phyloP scores from a whole-genome alignment of 495 filamentous ascomycete genomes.

The Astrothelium macrocarpum region DNA sequence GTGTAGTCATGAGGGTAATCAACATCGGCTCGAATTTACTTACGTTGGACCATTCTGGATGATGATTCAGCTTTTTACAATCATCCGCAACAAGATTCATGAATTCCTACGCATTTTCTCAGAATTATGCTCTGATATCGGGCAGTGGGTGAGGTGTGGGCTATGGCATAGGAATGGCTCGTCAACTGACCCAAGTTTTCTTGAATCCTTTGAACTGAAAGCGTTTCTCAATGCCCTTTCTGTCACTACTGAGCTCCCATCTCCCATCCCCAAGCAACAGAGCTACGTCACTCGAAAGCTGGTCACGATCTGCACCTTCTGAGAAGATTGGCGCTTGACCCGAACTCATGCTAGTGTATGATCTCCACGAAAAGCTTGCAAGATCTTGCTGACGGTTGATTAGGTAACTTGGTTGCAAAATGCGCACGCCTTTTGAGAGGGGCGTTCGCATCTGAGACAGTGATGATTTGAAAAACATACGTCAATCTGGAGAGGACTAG shows the following conservation, averaged over 20 bases:
- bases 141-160: not conserved
- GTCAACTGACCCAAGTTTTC: constrained; percentile 19
- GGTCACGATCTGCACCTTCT: not conserved
- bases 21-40: not conserved
- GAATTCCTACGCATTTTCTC: constrained; percentile 16
- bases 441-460: not conserved
- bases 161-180: not conserved
- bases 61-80: constrained; percentile 19
- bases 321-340: not conserved
- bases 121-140: not conserved
- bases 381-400: not conserved
- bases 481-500: not conserved
- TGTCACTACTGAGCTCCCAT: constrained; percentile 17
- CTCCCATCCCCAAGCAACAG: not conserved
- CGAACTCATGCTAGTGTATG: not conserved
- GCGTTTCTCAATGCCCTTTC: constrained; percentile 13
- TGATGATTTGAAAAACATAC: not conserved
- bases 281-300: not conserved
- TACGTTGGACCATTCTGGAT: constrained; percentile 26
- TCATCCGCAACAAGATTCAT: constrained; percentile 23
- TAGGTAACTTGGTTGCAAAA: not conserved
- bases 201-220: constrained; percentile 27
- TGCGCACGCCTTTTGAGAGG: not conserved
- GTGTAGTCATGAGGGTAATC: not conserved
- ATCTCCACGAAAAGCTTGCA: not conserved